Conservation (phyloP, 139 green algal species). For the Volvox africanus region DNA sequence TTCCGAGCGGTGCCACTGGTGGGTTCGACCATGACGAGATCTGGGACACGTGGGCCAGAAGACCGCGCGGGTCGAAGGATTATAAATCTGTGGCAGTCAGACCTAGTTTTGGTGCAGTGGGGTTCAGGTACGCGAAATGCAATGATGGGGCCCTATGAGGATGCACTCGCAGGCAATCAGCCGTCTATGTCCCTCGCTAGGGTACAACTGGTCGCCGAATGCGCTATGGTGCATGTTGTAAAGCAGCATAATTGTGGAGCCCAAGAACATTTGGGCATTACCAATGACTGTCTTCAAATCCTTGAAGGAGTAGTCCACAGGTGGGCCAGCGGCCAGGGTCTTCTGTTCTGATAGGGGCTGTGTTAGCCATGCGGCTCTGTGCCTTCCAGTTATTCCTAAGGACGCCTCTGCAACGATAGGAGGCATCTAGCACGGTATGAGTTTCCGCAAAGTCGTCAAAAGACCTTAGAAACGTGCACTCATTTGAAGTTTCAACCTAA, state of each 20-base stretch:
- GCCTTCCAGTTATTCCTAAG: not conserved
- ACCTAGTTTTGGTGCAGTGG: too few species aligned
- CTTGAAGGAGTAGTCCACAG: conserved; percentile 42
- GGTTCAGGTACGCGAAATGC: too few species aligned
- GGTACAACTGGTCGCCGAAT: too few species aligned
- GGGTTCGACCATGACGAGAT: conserved; percentile 31
- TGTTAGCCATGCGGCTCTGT: not conserved
- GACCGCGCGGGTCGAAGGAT: too few species aligned
- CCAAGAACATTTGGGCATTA: not conserved
- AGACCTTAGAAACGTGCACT: too few species aligned
- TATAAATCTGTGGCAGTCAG: too few species aligned
- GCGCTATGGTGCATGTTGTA: too few species aligned
- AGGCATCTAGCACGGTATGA: not conserved
- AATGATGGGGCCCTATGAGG: too few species aligned
- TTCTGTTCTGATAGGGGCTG: conserved; percentile 17
- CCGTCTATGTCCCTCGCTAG: too few species aligned
- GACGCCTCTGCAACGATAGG: not conserved
- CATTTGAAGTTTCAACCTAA: too few species aligned
- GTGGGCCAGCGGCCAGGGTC: conserved; percentile 19
- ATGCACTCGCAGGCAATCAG: too few species aligned
- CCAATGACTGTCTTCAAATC: conserved; percentile 28
- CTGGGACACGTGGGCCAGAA: not conserved
- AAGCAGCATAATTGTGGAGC: too few species aligned
- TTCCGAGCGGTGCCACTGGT: conserved; percentile 22
- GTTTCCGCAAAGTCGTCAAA: not conserved